Evolutionary conservation across 192 early-diverging fungal species (phyloP).

Genomic region (Paraglomus brasilianum): DNA sequence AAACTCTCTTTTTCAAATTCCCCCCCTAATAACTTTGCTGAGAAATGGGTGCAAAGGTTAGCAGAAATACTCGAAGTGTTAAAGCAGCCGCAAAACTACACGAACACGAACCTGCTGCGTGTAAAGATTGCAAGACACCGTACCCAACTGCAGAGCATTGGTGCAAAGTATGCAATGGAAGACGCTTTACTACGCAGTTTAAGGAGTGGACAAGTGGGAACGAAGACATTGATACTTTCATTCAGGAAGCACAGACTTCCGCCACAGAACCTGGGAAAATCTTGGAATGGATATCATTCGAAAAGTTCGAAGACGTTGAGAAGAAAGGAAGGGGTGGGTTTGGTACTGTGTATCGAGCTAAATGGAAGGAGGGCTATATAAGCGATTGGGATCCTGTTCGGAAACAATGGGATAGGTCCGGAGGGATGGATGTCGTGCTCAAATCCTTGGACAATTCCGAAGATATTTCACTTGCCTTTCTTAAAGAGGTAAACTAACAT

Average conservation of each 20-base stretch:
- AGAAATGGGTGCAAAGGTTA: too few species aligned
- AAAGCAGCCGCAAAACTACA: too few species aligned
- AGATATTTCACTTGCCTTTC: background rate
- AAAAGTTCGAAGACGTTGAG: conserved; percentile 13
- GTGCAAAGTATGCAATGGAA: conserved; percentile 19
- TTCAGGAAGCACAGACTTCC: conserved; percentile 10
- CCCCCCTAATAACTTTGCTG: too few species aligned
- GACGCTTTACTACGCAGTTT: conserved; percentile 11
- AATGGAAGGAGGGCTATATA: conserved; percentile 14
- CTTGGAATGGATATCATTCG: conserved; percentile 25
- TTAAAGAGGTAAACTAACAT: conserved; percentile 6
- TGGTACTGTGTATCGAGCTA: conserved; percentile 2
- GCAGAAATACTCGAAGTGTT: too few species aligned
- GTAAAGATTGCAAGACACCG: too few species aligned
- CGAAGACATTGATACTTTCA: conserved; percentile 25
- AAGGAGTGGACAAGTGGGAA: conserved; percentile 16
- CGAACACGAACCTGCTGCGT: too few species aligned
- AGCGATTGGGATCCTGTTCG: conserved; percentile 7
- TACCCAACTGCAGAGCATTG: conserved; percentile 1
- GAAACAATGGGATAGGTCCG: conserved; percentile 1
- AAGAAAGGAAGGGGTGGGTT: background rate
- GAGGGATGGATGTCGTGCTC: background rate
- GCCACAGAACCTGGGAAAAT: conserved; percentile 1
- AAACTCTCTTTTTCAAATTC: too few species aligned
- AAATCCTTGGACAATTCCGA: conserved; percentile 22